phyloP scores from a whole-genome alignment of 176 grass and related monocot species.

The Juncus effusus region DNA sequence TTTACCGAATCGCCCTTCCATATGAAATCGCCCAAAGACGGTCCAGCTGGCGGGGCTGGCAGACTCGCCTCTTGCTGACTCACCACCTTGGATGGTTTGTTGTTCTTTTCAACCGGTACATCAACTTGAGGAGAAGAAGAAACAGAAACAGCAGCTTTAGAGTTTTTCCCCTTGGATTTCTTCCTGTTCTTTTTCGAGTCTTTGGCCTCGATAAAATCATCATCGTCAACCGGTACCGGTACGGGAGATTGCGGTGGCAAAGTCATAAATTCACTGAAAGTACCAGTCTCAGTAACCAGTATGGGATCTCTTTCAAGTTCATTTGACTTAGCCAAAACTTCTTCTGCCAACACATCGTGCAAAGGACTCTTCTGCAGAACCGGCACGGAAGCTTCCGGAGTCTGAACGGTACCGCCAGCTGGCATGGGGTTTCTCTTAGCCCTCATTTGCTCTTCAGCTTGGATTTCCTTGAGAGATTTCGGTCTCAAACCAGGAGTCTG shows the following conservation, averaged over 20 bases:
- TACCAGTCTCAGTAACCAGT: neutral
- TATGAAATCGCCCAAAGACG: constrained; percentile 93
- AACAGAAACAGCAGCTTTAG: constrained; percentile 45
- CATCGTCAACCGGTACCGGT: constrained; percentile 51
- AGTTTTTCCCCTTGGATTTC: constrained; percentile 69
- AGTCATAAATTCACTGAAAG: constrained; percentile 34
- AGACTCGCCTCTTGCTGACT: constrained; percentile 60
- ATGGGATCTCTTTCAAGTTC: constrained; percentile 40
- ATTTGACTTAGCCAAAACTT: constrained; percentile 64
- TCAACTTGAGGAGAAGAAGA: constrained; percentile 44
- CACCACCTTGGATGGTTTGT: constrained; percentile 32
- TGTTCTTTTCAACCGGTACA: constrained; percentile 32
- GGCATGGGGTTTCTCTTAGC: constrained; percentile 45
- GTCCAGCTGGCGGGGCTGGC: constrained; percentile 56
- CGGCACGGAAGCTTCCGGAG: constrained; percentile 19
- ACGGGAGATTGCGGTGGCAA: constrained; percentile 35
- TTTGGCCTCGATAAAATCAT: constrained; percentile 96
- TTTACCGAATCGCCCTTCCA: constrained; percentile 75
- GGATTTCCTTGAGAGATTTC: constrained; percentile 92
- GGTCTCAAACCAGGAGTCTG: constrained; percentile 62
- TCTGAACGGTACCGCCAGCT: constrained; percentile 32
- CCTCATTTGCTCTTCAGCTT: constrained; percentile 80
- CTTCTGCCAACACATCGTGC: constrained; percentile 88
- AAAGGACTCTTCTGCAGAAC: constrained; percentile 57
- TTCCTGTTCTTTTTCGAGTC: constrained; percentile 87